Evolutionary conservation across 768 basidiomycete genomes (phyloP).

Genomic region (Plicaturopsis crispa): DNA sequence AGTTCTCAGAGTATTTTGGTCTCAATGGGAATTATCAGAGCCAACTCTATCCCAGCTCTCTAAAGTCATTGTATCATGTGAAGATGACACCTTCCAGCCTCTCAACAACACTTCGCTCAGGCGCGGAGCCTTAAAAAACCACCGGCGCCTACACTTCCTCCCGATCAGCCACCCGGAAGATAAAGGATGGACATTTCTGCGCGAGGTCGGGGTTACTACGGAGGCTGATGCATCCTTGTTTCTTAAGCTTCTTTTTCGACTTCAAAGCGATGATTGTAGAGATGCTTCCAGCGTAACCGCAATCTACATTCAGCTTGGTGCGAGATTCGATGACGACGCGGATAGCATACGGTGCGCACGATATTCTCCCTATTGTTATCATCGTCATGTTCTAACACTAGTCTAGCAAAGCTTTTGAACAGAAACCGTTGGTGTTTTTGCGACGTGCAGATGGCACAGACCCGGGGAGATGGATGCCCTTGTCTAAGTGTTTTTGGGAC

Average conservation of each 20-base stretch:
- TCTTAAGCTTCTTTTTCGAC: background rate
- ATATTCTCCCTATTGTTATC: no score
- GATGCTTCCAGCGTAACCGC: background rate
- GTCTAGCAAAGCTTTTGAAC: no score
- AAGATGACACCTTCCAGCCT: background rate
- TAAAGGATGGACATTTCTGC: background rate
- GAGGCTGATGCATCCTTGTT: background rate
- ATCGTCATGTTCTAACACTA: no score
- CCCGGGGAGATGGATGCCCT: background rate
- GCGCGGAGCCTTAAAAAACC: background rate
- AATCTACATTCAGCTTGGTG: background rate
- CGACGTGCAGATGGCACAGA: no score
- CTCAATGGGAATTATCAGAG: background rate
- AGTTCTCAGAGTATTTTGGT: background rate
- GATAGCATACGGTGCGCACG: background rate
- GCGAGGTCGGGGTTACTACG: background rate
- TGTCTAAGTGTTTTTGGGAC: background rate
- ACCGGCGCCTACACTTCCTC: background rate
- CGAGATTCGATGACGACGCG: background rate
- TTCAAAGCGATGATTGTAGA: background rate
- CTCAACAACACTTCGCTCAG: background rate
- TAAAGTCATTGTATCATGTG: background rate
- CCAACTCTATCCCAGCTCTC: background rate
- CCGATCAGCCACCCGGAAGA: background rate
- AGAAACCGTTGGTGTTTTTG: no score